These are phyloP conservation scores for Phylloporus sp. DNA, from an alignment of 768 basidiomycete genomes.

Conservation along the genomic window DNA sequence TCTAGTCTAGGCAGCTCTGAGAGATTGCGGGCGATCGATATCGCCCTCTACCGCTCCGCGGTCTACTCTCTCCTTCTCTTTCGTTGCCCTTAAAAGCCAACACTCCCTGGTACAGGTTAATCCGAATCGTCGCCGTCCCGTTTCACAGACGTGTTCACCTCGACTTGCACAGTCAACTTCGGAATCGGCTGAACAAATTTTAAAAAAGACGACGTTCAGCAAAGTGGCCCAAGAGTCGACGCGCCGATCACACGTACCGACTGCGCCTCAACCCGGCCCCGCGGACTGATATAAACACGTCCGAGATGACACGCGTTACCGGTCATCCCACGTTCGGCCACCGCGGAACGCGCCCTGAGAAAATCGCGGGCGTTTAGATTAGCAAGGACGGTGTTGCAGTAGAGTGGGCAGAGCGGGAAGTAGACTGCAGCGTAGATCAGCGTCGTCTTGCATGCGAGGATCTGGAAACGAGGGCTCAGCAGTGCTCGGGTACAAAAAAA, in stretches of 20 bases:
- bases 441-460: slow-evolving; percentile 1
- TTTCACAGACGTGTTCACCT: neutral
- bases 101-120: no score
- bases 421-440: slow-evolving; percentile 3
- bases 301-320: neutral
- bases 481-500: no score
- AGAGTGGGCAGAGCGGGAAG: slow-evolving; percentile 8
- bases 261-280: neutral
- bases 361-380: slow-evolving; percentile 8
- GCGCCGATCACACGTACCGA: neutral
- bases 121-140: neutral
- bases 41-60: neutral
- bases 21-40: no score
- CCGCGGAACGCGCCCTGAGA: neutral
- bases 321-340: neutral
- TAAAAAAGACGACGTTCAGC: neutral
- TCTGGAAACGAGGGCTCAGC: neutral
- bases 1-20: no score
- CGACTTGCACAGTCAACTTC: neutral
- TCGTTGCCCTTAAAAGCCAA: no score
- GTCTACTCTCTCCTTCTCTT: neutral
- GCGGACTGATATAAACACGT: neutral
- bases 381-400: slow-evolving; percentile 10
- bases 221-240: neutral
- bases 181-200: neutral